phyloP scores from a whole-genome alignment of 768 basidiomycete species.

The Leucosporidium yakuticum region DNA sequence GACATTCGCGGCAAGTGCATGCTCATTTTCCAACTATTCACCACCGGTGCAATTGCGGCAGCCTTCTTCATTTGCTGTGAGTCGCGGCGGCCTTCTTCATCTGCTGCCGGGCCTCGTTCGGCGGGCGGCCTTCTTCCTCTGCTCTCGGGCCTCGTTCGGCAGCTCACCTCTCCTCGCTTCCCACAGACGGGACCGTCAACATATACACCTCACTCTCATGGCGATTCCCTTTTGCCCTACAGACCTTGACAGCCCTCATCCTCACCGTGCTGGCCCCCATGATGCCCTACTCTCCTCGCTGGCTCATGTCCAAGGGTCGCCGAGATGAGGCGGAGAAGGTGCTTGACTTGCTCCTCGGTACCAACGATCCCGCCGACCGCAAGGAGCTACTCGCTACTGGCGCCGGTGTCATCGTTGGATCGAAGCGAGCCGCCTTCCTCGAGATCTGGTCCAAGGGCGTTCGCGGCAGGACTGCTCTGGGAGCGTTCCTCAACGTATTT shows the following conservation, averaged over 20 bases:
- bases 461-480: conserved; percentile 44
- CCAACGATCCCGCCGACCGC: conserved; percentile 42
- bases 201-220: conserved; percentile 44
- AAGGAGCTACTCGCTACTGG: conserved; percentile 8
- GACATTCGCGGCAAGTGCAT: conserved; percentile 47
- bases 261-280: conserved; percentile 42
- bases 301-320: conserved; percentile 46
- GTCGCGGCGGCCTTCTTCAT: conserved; percentile 44
- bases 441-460: conserved; percentile 36
- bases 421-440: conserved; percentile 27
- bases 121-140: too few species aligned
- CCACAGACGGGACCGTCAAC: conserved; percentile 38
- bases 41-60: conserved; percentile 47
- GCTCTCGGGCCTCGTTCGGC: too few species aligned
- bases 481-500: conserved; percentile 43
- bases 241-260: conserved; percentile 6
- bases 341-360: conserved; percentile 36
- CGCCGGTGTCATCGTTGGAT: neutral
- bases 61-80: conserved; percentile 34
- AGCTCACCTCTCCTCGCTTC: neutral
- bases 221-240: conserved; percentile 45
- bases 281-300: conserved; percentile 48
- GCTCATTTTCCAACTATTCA: conserved; percentile 48
- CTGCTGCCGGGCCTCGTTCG: conserved; percentile 44
- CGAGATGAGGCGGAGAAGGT: conserved; percentile 42